Base-by-base conservation (phyloP, 257 asterid species). In the Nicotiana undulata region DNA sequence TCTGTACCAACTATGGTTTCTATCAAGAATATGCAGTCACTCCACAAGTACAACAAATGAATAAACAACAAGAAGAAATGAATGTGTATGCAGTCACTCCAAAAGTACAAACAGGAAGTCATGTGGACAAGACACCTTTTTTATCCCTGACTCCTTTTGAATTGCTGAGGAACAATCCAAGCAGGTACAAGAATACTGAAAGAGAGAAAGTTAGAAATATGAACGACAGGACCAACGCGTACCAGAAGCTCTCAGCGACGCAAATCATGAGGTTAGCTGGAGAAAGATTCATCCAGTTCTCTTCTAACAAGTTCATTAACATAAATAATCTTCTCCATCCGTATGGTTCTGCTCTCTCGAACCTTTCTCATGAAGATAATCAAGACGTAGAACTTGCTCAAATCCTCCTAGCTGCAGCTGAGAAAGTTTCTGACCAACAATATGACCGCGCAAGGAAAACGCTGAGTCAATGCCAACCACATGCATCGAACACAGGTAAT, bases 401-500 rank as follows among this genome's bases (percentile, higher is more conserved):
- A 22, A 74, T 84, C 75, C 85, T 80, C 63, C 81, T 84, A 31
- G 66, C 79, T 49, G 83, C 80, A n/a, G 87, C 80, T 9, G 85
- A 84, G 58, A 81, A 81, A 56, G 56, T 81, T 31, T 81, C 59
- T 60, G 44, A n/a, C 40, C 81, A 84, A 29, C 68, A 84, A 59
- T 76, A 59, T 1, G 80, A 84, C 60, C 26, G 63, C 4, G 87
- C 87, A 10, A 61, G 63, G 60, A 80, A 34, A 82, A 70, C 87
- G 75, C 77, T 89, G 22, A 53, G 37, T 3, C 76, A 60, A 56
- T 87, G 90, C 74, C 80, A 31, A 34, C 66, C 60, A 80, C 31
- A 40, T 15, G 80, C 89, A 9, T 85, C 87, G 6, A 82, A 64
- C 16, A 49, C 46, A 5, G 89, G 88, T 44, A 87, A 86, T 17